phyloP scores from a whole-genome alignment of 768 basidiomycete genomes.

The Cystobasidium onofrii region DNA sequence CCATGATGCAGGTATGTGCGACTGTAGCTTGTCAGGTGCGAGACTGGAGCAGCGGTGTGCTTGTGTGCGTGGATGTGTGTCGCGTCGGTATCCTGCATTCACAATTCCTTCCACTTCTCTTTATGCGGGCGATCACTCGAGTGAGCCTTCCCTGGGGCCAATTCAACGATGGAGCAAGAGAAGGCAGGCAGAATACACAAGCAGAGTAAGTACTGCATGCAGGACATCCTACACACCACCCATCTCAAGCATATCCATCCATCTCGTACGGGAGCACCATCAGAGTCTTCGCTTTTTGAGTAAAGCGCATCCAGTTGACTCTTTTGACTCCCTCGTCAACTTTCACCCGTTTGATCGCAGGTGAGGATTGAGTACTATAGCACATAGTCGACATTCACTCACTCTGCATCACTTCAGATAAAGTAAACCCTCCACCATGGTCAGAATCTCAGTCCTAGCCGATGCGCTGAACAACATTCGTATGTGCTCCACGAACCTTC shows the following conservation, averaged over 20 bases:
- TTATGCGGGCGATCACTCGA: background rate
- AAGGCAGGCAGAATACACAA: background rate
- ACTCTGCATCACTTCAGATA: background rate
- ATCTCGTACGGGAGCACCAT: constrained; percentile 6
- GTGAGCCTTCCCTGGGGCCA: background rate
- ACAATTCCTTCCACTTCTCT: background rate
- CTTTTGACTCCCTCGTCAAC: background rate
- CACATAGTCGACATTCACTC: too few species aligned
- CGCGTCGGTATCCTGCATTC: too few species aligned
- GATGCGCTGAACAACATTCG: constrained; percentile 52
- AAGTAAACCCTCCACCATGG: constrained; percentile 13
- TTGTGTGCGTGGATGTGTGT: too few species aligned
- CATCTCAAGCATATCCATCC: background rate
- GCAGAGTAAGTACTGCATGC: too few species aligned
- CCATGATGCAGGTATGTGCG: background rate
- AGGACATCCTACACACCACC: background rate
- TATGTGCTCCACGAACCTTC: too few species aligned
- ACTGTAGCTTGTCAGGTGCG: background rate
- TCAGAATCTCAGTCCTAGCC: constrained; percentile 73
- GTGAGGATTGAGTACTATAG: too few species aligned
- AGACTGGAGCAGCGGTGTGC: background rate
- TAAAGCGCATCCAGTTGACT: constrained; percentile 5
- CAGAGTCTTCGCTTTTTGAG: constrained; percentile 17
- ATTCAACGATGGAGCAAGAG: too few species aligned
- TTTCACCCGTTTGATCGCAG: background rate